A percentile compares a stretch with the other conserved stretches of the same genome.
Conservation (phyloP, 495 filamentous ascomycete species). For the Penicillium daleae region DNA sequence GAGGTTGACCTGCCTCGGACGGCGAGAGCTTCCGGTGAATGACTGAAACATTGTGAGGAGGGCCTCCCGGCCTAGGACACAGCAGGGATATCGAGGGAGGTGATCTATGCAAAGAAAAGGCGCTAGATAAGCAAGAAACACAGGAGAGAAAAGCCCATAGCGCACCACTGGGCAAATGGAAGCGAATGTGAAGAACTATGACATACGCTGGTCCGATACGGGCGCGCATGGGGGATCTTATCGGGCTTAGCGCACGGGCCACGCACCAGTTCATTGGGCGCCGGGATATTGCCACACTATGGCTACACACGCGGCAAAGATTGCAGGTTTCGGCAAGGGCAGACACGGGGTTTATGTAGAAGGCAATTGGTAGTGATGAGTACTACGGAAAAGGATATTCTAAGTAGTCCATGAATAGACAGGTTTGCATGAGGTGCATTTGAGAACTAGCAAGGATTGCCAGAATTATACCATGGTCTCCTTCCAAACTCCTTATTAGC, state of each 20-base stretch:
- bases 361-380: not conserved
- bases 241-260: conserved; percentile 27
- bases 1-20: conserved; percentile 89
- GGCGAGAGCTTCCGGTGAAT: conserved; percentile 86
- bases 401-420: not conserved
- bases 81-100: not conserved
- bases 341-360: not conserved
- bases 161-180: conserved; percentile 21
- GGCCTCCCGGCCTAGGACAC: conserved; percentile 20
- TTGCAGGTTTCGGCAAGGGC: not conserved
- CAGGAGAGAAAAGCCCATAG: conserved; percentile 33
- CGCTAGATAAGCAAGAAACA: conserved; percentile 22
- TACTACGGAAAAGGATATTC: not conserved
- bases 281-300: conserved; percentile 11
- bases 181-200: conserved; percentile 34
- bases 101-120: conserved; percentile 12
- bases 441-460: not conserved
- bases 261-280: conserved; percentile 7
- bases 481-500: conserved; percentile 1
- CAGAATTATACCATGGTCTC: not conserved
- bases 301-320: conserved; percentile 14
- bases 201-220: conserved; percentile 34
- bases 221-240: conserved; percentile 28
- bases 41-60: conserved; percentile 74
- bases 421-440: not conserved